Percentiles rank a stretch among this genome's conserved stretches.
Conservation (phyloP, 1,139 yeast species). For the Candida frijolesensis region DNA sequence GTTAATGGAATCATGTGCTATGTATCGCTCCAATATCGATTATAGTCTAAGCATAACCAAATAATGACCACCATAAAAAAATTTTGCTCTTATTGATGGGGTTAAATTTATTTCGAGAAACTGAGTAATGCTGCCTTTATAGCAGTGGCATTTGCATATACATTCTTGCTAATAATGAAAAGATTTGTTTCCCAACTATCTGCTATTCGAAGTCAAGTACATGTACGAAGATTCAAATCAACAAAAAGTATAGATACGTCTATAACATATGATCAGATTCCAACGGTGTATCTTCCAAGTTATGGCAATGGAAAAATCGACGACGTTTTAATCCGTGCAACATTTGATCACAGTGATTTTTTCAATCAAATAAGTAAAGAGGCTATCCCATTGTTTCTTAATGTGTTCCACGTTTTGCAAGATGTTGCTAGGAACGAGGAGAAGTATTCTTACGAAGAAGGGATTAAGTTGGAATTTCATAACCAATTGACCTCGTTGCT, state of each 20-base stretch:
- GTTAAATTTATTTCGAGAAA: neutral
- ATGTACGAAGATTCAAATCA: neutral
- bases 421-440: slow-evolving; percentile 3
- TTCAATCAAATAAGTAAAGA: slow-evolving; percentile 1
- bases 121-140: neutral
- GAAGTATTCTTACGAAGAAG: slow-evolving; percentile 2
- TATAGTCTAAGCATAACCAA: neutral
- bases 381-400: slow-evolving; percentile 5
- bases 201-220: neutral
- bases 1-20: neutral
- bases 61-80: neutral
- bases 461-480: slow-evolving; percentile 8
- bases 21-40: neutral
- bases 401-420: slow-evolving; percentile 6
- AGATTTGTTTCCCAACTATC: slow-evolving; percentile 2
- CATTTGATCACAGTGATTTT: neutral
- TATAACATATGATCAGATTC: slow-evolving; percentile 4
- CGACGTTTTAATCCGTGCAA: neutral
- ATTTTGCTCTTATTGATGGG: too few relatives aligned
- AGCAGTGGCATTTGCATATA: neutral
- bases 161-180: neutral
- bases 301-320: slow-evolving; percentile 4
- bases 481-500: slow-evolving; percentile 4
- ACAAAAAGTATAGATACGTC: neutral
- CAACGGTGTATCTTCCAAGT: slow-evolving; percentile 3